Conservation (phyloP, 2,329 filamentous ascomycete genomes). For the Pleoardoris graminearum region DNA sequence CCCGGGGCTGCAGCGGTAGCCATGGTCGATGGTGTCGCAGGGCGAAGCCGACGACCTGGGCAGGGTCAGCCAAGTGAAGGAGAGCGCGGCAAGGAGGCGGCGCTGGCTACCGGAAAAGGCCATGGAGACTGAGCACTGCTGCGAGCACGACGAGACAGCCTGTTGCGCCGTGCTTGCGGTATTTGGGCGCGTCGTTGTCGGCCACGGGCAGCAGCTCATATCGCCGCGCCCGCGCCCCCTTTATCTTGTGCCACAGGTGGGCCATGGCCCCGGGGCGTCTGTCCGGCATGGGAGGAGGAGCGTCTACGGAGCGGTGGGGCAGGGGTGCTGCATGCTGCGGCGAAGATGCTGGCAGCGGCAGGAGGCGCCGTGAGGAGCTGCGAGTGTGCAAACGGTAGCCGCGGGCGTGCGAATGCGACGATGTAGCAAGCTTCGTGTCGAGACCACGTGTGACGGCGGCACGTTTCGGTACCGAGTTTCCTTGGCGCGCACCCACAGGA, state of each 20-base stretch:
- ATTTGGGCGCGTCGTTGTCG: conserved; percentile 34
- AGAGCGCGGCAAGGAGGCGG: conserved; percentile 1
- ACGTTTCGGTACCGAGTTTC: too few species aligned
- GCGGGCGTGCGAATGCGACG: too few species aligned
- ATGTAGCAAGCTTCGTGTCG: too few species aligned
- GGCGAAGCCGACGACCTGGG: conserved; percentile 24
- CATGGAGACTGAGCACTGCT: conserved; percentile 27
- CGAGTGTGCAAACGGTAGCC: too few species aligned
- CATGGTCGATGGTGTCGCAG: conserved; percentile 59
- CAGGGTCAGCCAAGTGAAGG: conserved; percentile 18
- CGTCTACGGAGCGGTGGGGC: not conserved
- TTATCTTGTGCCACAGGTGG: conserved; percentile 35
- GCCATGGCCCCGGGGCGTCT: conserved; percentile 23
- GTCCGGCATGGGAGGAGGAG: conserved; percentile 1
- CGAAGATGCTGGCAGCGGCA: too few species aligned
- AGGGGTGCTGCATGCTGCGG: conserved; percentile 10
- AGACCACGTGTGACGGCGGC: too few species aligned
- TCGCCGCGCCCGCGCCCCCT: conserved; percentile 24
- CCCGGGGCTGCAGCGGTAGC: conserved; percentile 65
- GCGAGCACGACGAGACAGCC: conserved; percentile 22
- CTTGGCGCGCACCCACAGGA: too few species aligned
- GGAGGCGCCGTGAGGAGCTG: too few species aligned
- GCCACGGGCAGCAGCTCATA: conserved; percentile 37
- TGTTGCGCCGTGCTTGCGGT: conserved; percentile 17
- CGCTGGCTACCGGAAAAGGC: conserved; percentile 26